phyloP scores from a whole-genome alignment of 2,329 filamentous ascomycete genomes.

The Nemania sp. region DNA sequence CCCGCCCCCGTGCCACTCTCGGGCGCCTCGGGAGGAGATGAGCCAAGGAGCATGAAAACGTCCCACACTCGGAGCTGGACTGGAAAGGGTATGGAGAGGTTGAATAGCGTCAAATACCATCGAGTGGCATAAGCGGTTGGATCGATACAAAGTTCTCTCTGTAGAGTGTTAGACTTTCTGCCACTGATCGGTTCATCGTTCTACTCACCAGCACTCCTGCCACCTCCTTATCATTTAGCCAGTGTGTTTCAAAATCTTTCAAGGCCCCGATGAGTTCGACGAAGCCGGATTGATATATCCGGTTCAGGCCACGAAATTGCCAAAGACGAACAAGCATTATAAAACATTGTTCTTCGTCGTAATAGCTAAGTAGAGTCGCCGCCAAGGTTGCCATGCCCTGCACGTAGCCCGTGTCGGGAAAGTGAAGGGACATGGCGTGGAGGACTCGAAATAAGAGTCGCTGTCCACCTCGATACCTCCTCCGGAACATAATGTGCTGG shows the following conservation, averaged over 20 bases:
- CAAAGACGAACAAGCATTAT: constrained; percentile 96
- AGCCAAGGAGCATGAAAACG: constrained; percentile 92
- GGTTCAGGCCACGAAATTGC: constrained; percentile 82
- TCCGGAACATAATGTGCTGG: constrained; percentile 95
- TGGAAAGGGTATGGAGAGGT: constrained; percentile 91
- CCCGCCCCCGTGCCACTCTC: constrained; percentile 16
- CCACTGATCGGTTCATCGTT: neutral
- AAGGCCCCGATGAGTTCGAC: constrained; percentile 83
- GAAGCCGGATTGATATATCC: constrained; percentile 83
- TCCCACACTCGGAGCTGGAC: constrained; percentile 97
- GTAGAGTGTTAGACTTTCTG: constrained; percentile 19
- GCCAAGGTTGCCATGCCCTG: constrained; percentile 96
- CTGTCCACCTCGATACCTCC: constrained; percentile 88
- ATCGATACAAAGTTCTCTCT: constrained; percentile 78
- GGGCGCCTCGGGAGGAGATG: constrained; percentile 55
- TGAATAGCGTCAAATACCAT: constrained; percentile 98
- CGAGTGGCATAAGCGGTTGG: constrained; percentile 92
- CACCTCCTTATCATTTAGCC: constrained; percentile 80
- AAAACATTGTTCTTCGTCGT: constrained; percentile 91
- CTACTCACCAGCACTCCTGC: constrained; percentile 73
- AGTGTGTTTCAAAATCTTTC: constrained; percentile 80
- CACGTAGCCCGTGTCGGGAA: constrained; percentile 89
- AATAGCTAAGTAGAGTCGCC: constrained; percentile 92
- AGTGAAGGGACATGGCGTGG: constrained; percentile 88
- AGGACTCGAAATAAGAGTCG: constrained; percentile 89